Evolutionary conservation across 345 rosid genomes (phyloP), one percentile per base, ranked within the genome.

Genomic region (Luvunga scandens): DNA sequence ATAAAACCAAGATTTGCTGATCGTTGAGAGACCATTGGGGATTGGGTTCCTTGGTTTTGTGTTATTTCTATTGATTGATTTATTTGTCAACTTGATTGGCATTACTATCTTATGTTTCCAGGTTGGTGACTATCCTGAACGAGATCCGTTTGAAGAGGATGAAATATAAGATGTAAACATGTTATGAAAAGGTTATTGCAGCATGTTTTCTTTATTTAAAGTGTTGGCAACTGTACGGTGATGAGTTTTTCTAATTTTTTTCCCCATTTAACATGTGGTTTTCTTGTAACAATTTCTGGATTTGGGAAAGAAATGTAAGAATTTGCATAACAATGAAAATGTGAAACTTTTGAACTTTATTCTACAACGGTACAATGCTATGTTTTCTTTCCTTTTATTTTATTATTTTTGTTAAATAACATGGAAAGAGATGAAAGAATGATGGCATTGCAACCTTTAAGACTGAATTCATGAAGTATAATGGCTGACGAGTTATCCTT

Each of bases 111-210:
- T 19, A 59, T 65, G 24, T 84, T 74, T 81, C 48, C 88, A 95
- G 98, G 95, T 95, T 66, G 98, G 98, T 75, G 91, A 93, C 79
- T 89, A 89, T 78, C 97, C 97, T 22, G 98, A 93, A 83, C 84
- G 91, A 77, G 97, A 95, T 80, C 90, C 86, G 22, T 92, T 94
- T 9, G 91, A 94, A 79, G 97, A 94, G 24, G 94, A 92, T 59
- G 98, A 94, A 84, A 92, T 92, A 83, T 91, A 84, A 42, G 10
- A 3, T 42, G 48, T 42, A 10, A 86, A 18, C 33, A 12, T 28
- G 24, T 66, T 28, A 42, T 50, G 70, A 53, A 36, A 73, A 6
- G 14, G 34, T 56, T 42, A 16, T 1, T 50, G 14, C 55, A 6
- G 6, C 55, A 16, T 3, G 14, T 50, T 50, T 9, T 50, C 55